Evolutionary conservation across 129 eudicot species (phyloP).

Genomic region (Apium graveolens): DNA sequence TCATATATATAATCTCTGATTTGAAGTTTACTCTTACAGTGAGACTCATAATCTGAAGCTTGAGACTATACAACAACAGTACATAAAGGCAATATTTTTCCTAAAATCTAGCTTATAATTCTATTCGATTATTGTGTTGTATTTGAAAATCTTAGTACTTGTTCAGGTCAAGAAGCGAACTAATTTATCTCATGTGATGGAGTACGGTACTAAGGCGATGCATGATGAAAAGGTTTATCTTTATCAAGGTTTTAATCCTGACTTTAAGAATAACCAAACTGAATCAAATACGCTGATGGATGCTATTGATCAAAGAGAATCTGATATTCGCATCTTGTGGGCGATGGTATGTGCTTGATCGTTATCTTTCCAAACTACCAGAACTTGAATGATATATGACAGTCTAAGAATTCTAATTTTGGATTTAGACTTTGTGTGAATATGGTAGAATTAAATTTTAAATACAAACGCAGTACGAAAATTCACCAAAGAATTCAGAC

Average conservation of each 20-base stretch:
- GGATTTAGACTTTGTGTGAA: too few relatives aligned
- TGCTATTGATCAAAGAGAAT: constrained; percentile 52
- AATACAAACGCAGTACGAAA: constrained; percentile 31
- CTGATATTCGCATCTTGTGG: too few relatives aligned
- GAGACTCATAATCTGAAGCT: background rate
- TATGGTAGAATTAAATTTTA: background rate
- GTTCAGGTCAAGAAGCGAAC: constrained; percentile 67
- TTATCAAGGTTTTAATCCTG: constrained; percentile 78
- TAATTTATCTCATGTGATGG: constrained; percentile 92
- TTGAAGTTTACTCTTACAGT: background rate
- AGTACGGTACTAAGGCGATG: constrained; percentile 59
- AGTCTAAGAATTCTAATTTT: too few relatives aligned
- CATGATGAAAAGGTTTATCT: constrained; percentile 56
- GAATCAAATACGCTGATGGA: constrained; percentile 23
- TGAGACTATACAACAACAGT: background rate
- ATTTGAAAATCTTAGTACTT: background rate
- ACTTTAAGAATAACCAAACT: constrained; percentile 31
- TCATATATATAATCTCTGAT: too few relatives aligned
- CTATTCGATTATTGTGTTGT: background rate
- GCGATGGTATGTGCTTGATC: too few relatives aligned
- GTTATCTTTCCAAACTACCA: too few relatives aligned
- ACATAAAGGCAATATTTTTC: background rate
- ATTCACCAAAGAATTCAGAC: constrained; percentile 9
- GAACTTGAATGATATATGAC: too few relatives aligned
- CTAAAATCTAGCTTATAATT: background rate